phyloP scores from a whole-genome alignment of 352 stramenopile species.

The Phytophthora citrophthora region DNA sequence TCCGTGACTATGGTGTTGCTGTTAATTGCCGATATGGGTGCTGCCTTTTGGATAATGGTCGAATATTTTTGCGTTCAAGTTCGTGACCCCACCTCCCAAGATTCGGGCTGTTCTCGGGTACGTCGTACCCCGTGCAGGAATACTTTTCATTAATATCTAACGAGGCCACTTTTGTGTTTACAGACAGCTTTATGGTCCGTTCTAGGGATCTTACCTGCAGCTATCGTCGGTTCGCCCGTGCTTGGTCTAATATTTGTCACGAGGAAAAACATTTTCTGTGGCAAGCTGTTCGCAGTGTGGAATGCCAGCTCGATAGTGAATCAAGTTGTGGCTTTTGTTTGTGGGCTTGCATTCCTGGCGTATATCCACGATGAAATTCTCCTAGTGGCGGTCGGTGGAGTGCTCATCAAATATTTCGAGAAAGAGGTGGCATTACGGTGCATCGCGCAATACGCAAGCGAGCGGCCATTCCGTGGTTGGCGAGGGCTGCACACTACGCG shows the following conservation, averaged over 20 bases:
- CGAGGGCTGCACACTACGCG: conserved; percentile 81
- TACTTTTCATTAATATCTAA: conserved; percentile 4
- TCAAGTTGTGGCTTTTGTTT: conserved; percentile 64
- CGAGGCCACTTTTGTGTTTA: conserved; percentile 5
- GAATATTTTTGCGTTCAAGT: conserved; percentile 91
- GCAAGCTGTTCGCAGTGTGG: conserved; percentile 78
- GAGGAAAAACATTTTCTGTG: conserved; percentile 77
- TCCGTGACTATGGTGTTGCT: conserved; percentile 63
- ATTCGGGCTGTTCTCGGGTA: conserved; percentile 82
- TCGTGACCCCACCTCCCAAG: conserved; percentile 67
- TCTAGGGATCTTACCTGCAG: conserved; percentile 62
- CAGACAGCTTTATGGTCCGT: conserved; percentile 72
- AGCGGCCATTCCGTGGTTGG: conserved; percentile 75
- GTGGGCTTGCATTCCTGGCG: conserved; percentile 57
- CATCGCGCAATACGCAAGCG: conserved; percentile 78
- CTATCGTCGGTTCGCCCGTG: conserved; percentile 62
- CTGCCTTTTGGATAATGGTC: conserved; percentile 80
- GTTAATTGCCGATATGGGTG: conserved; percentile 65
- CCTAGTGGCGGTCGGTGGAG: conserved; percentile 49
- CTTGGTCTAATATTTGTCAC: conserved; percentile 78
- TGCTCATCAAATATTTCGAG: conserved; percentile 75
- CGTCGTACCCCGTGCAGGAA: conserved; percentile 12
- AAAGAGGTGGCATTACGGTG: conserved; percentile 73
- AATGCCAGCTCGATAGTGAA: conserved; percentile 77
- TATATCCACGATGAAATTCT: conserved; percentile 83